Evolutionary conservation across 2,329 filamentous ascomycete genomes (phyloP), one percentile per base, ranked within the genome.

Genomic region (Truncatella angustata): DNA sequence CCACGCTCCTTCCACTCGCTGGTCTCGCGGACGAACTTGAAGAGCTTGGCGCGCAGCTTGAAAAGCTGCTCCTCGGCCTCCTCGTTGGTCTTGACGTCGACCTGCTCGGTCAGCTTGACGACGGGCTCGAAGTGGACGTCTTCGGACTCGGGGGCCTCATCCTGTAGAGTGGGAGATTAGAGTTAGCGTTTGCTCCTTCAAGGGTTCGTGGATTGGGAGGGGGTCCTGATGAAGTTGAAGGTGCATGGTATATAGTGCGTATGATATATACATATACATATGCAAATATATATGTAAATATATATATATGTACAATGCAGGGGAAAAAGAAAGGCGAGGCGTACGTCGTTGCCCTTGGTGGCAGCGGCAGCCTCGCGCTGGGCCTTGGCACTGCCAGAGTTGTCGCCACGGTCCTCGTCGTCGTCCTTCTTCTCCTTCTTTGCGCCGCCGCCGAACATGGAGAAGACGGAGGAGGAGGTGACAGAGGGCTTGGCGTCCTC

Each of bases 21-120:
- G 64, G 82, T 84, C 50, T 96, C 91, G 64, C 89, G 85, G 75
- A 96, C 87, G 72, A 97, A 99, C 79, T 92, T 93, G 87, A 99
- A 99, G 60, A 99, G 88, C 85, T 99, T 99, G 69, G 94, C 94
- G 66, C 94, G 90, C 93, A 97, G 97, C 87, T 97, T 97, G 86
- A 97, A 99, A 35, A 85, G 81, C 79, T 96, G 90, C 79, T 97
- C 92, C 81, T 99, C 94, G 42, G 87, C 84, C 81, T 99, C 94
- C 77, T 99, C 94, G 78, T 97, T 96, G 73, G 94, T 97, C 84
- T 96, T 96, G 69, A 85, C 88, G 69, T 97, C 93, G 66, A 97
- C 88, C 79, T 95, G 94, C 80, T 99, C 91, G 57, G 93, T 97
- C 68, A 99, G 81, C 76, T 86, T 92, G 68, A 96, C 90, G 63